A percentile compares a stretch with the other conserved stretches of the same genome.
Conservation (phyloP, 2,329 filamentous ascomycete species). For the Aureobasidium sp. region DNA sequence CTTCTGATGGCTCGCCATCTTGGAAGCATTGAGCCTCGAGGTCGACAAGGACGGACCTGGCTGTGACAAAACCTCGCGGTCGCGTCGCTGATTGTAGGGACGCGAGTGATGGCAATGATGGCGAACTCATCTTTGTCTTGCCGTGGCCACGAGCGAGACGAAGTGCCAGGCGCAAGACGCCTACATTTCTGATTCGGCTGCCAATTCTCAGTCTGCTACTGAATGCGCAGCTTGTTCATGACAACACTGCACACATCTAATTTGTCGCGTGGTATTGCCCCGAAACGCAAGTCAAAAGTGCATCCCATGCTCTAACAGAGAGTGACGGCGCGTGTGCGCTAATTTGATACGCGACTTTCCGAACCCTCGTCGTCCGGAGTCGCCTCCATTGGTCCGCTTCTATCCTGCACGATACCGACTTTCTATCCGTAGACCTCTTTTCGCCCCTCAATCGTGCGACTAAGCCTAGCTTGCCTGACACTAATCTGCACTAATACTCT, state of each 20-base stretch:
- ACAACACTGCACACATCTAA: not conserved
- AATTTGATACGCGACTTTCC: not conserved
- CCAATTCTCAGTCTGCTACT: not conserved
- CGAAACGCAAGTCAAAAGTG: not conserved
- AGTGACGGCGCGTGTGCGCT: not conserved
- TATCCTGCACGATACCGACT: not conserved
- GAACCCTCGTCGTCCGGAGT: not conserved
- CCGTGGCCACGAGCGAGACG: not conserved
- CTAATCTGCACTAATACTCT: not conserved
- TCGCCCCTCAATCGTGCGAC: not conserved
- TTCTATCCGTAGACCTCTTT: no score
- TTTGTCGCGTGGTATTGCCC: not conserved
- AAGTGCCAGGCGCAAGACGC: constrained; percentile 2
- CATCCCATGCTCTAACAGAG: not conserved
- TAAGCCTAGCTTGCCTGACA: not conserved
- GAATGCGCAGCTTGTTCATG: not conserved
- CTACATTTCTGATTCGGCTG: not conserved
- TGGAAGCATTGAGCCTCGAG: not conserved
- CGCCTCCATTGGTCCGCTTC: not conserved
- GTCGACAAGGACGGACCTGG: constrained; percentile 6
- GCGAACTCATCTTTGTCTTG: constrained; percentile 11
- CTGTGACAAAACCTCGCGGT: constrained; percentile 4
- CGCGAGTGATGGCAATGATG: constrained; percentile 2
- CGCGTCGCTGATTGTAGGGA: not conserved
- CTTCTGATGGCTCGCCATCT: not conserved